Evolutionary conservation across 2,329 filamentous ascomycete genomes (phyloP).

Genomic region (Aspergillus quadricinctus): DNA sequence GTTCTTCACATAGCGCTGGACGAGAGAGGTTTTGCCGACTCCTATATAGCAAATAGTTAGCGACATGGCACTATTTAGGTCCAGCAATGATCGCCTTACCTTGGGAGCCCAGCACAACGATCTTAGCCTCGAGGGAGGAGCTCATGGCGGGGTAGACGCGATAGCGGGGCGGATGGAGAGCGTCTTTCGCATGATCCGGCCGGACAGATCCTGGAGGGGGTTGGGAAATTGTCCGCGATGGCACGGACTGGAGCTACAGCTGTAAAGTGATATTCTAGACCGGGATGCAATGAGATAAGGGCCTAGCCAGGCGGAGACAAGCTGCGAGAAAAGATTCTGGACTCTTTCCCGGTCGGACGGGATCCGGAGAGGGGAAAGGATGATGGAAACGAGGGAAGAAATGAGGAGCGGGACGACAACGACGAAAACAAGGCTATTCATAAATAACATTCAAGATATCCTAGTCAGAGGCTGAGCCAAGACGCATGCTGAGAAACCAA

Average conservation of each 20-base stretch:
- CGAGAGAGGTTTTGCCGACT: slow-evolving; percentile 51
- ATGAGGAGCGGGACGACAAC: background rate
- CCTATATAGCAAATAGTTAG: slow-evolving; percentile 25
- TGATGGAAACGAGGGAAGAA: background rate
- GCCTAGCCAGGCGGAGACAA: background rate
- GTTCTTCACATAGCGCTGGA: slow-evolving; percentile 48
- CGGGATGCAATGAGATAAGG: background rate
- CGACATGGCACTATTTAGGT: background rate
- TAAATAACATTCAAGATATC: background rate
- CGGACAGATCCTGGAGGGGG: background rate
- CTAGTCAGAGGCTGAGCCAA: background rate
- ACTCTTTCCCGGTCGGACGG: background rate
- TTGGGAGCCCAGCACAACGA: slow-evolving; percentile 50
- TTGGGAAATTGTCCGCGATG: background rate
- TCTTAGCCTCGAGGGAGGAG: slow-evolving; percentile 49
- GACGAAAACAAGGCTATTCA: background rate
- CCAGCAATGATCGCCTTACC: slow-evolving; percentile 27
- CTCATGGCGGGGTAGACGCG: slow-evolving; percentile 38
- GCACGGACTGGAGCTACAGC: background rate
- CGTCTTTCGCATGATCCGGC: slow-evolving; percentile 30
- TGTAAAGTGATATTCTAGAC: background rate
- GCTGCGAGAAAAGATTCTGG: background rate
- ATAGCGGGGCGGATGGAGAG: slow-evolving; percentile 20
- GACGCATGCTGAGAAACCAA: background rate
- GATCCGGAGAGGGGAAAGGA: background rate